Percentiles rank a stretch among this genome's conserved stretches.
Conservation (phyloP, 1,139 yeast genomes). For the Geotrichum candidum region DNA sequence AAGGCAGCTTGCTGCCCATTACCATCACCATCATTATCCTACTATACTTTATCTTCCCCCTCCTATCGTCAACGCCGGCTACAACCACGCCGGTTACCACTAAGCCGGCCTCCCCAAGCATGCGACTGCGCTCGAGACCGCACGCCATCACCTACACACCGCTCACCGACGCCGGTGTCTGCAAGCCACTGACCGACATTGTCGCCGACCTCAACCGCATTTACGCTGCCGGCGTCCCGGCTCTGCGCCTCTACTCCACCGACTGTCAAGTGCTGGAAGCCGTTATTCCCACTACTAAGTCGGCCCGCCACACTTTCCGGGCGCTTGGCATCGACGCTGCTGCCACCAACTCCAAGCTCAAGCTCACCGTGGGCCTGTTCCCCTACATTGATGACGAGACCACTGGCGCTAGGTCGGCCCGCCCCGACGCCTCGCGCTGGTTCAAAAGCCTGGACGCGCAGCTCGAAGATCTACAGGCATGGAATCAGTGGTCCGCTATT, state of each 20-base stretch:
- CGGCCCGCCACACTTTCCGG: not conserved
- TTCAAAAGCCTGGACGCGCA: conserved; percentile 22
- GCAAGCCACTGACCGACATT: conserved; percentile 60
- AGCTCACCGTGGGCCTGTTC: conserved; percentile 26
- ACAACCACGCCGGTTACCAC: too few relatives aligned
- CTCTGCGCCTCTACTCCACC: conserved; percentile 25
- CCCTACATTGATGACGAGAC: conserved; percentile 22
- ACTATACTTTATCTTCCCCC: not conserved
- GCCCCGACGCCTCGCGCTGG: conserved; percentile 14
- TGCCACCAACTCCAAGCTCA: conserved; percentile 16
- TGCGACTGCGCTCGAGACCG: conserved; percentile 25
- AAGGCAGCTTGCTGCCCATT: not conserved
- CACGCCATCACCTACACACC: conserved; percentile 82
- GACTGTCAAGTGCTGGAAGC: conserved; percentile 28
- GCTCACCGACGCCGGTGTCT: conserved; percentile 61
- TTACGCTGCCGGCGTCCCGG: conserved; percentile 33
- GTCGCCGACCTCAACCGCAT: conserved; percentile 54
- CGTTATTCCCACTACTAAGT: conserved; percentile 3
- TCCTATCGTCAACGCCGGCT: not conserved
- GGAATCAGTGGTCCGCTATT: conserved; percentile 26
- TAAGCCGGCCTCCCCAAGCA: not conserved
- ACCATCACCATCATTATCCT: not conserved
- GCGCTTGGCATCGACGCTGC: not conserved
- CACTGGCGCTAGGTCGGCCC: not conserved
- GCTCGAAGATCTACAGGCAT: conserved; percentile 22